These are phyloP conservation scores for Blastobotrys muscicola DNA, from an alignment of 805 yeast species.

Conservation along the genomic window DNA sequence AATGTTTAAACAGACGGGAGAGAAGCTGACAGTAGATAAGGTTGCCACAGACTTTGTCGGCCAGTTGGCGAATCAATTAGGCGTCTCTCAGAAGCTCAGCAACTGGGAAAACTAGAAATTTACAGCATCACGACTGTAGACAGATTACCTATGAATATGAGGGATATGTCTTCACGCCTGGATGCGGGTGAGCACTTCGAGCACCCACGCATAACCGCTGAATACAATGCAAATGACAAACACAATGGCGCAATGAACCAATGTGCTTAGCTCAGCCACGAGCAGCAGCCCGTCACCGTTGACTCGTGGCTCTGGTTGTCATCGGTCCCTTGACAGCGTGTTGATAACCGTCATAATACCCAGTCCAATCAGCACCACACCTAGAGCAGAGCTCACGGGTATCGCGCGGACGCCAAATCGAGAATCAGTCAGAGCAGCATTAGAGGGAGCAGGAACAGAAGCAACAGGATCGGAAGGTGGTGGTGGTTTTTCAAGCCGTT, in stretches of 20 bases:
- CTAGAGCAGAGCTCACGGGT: constrained; percentile 14
- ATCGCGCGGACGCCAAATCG: constrained; percentile 3
- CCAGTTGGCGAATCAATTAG: constrained; percentile 31
- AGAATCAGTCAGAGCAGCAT: neutral
- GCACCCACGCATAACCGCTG: no score
- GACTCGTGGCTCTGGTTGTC: neutral
- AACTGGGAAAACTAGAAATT: no score
- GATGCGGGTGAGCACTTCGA: no score
- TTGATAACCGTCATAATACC: constrained; percentile 13
- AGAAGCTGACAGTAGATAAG: constrained; percentile 23
- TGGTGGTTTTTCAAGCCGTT: constrained; percentile 4
- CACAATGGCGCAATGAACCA: no score
- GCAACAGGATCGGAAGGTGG: no score
- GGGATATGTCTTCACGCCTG: no score
- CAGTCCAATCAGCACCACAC: constrained; percentile 15
- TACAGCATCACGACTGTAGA: no score
- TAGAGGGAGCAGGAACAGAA: no score
- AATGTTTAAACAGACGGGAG: constrained; percentile 27
- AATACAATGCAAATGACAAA: no score
- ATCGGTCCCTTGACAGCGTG: constrained; percentile 7
- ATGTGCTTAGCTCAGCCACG: no score
- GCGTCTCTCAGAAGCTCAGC: neutral
- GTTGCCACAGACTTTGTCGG: constrained; percentile 38
- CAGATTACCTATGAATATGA: no score
- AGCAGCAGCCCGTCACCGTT: no score